Percentiles rank a stretch among this genome's conserved stretches.
phyloP scores from a whole-genome alignment of 495 filamentous ascomycete species.

The Chaetomium cochliodes region DNA sequence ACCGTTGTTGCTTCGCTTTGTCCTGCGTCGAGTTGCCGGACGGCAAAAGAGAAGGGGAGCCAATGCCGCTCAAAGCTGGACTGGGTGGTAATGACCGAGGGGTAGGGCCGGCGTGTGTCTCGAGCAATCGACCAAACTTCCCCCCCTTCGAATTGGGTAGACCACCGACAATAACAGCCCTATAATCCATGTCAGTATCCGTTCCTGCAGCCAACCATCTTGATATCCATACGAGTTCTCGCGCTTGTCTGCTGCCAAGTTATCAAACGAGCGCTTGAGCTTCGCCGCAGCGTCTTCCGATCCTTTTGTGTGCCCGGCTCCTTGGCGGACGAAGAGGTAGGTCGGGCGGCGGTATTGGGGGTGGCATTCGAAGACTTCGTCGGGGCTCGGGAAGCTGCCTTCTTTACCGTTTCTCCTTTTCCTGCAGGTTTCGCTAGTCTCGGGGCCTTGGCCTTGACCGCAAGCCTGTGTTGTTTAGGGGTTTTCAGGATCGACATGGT shows the following conservation, averaged over 20 bases:
- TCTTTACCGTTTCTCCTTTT: conserved; percentile 10
- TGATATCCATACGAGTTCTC: conserved; percentile 58
- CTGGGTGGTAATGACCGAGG: conserved; percentile 63
- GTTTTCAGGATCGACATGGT: conserved; percentile 45
- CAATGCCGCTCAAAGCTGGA: conserved; percentile 56
- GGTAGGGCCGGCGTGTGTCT: conserved; percentile 46
- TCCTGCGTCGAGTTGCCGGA: conserved; percentile 55
- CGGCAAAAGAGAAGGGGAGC: conserved; percentile 52
- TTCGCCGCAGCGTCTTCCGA: conserved; percentile 38
- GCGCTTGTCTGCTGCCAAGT: conserved; percentile 40
- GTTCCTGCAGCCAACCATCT: conserved; percentile 33
- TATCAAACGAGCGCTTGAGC: conserved; percentile 43
- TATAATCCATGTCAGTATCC: conserved; percentile 32
- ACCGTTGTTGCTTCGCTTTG: conserved; percentile 51
- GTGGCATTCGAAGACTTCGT: conserved; percentile 16
- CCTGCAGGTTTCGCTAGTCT: conserved; percentile 27
- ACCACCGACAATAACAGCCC: conserved; percentile 37
- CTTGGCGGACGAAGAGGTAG: conserved; percentile 15
- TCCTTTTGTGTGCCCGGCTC: conserved; percentile 6
- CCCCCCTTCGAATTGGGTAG: conserved; percentile 33
- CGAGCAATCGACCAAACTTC: conserved; percentile 35
- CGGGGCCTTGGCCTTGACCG: conserved; percentile 21
- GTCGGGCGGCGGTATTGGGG: conserved; percentile 5
- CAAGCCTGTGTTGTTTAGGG: conserved; percentile 31
- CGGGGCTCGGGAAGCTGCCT: background rate